These are phyloP conservation scores for Emmonsia crescens DNA, from an alignment of 2,329 filamentous ascomycete species.

Conservation along the genomic window DNA sequence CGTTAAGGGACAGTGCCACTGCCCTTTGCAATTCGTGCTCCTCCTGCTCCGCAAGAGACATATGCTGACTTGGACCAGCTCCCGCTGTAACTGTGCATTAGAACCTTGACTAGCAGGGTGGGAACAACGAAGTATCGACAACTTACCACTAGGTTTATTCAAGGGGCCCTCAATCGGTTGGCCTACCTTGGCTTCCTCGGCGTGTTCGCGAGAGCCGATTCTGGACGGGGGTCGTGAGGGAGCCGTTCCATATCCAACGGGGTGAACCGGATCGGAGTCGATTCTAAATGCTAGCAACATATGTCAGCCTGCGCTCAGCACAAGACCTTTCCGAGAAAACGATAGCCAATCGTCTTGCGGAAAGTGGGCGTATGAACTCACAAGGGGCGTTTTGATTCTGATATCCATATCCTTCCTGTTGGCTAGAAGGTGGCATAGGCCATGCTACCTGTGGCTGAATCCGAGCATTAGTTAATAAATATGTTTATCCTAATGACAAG, in stretches of 20 bases:
- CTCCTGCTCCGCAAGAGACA: slow-evolving; percentile 34
- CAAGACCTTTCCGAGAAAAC: not conserved
- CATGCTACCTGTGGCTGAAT: not conserved
- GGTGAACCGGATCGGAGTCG: slow-evolving; percentile 5
- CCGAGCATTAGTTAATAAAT: not conserved
- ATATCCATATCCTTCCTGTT: slow-evolving; percentile 12
- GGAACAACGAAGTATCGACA: not conserved
- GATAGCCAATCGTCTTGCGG: slow-evolving; percentile 1
- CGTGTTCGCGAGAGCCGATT: slow-evolving; percentile 24
- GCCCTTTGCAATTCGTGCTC: slow-evolving; percentile 37
- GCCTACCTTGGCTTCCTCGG: slow-evolving; percentile 15
- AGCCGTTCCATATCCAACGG: slow-evolving; percentile 25
- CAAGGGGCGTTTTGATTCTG: slow-evolving; percentile 19
- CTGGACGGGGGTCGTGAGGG: slow-evolving; percentile 40
- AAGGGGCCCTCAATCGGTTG: slow-evolving; percentile 18
- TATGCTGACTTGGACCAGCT: slow-evolving; percentile 19
- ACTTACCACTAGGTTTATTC: slow-evolving; percentile 23
- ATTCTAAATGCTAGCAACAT: slow-evolving; percentile 11
- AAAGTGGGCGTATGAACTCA: slow-evolving; percentile 12
- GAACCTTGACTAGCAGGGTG: slow-evolving; percentile 9
- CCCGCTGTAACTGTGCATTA: not conserved
- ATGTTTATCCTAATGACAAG: not conserved
- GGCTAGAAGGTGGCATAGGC: not conserved
- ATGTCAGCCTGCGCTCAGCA: not conserved
- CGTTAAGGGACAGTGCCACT: slow-evolving; percentile 36